Base-by-base conservation (phyloP, 345 rosid species). In the Hypericum androsaemum region DNA sequence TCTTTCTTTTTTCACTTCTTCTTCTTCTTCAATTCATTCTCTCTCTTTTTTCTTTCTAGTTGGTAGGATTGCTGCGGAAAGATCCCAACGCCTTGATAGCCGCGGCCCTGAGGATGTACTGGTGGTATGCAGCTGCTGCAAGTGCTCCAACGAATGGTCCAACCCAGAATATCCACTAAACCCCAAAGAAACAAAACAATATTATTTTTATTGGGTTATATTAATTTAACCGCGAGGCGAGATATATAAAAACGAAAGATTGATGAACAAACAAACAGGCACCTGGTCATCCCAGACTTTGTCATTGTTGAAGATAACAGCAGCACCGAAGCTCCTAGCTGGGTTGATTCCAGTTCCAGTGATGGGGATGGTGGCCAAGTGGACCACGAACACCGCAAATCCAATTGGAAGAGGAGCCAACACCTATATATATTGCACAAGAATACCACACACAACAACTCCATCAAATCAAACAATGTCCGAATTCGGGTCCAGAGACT, bases 321-420 rank as follows among this genome's bases (percentile, higher is more conserved):
- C 82, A 44, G 84, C 82, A 13, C 84, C 84, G 43, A 81, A 70
- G 64, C 84, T 81, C 61, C 84, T 70, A 5, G 88, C 88, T 0
- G 84, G 88, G 71, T 82, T 82, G 62, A 82, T 82, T 6, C 84
- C 82, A 10, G 84, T 82, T 5, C 88, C 84, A 0, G 84, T 81
- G 48, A 81, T 71, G 47, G 84, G 88, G 50, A 81, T 81, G 2
- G 88, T 79, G 13, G 88, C 88, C 77, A 81, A 64, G 59, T 81
- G 88, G 8, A 81, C 88, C 70, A 79, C 66, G 68, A 81, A 79
- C 50, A 83, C 90, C 2, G 87, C 86, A 39, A 80, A 83, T 53
- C 90, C 90, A 66, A 83, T 83, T 6, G 90, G 90, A 10, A 83
- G 77, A 42, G 90, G 90, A 60, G 90, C 90, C 82, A 81, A 56